These are phyloP conservation scores for Fomitiporia mediterranea DNA, from an alignment of 1,284 basidiomycete genomes.

Conservation along the genomic window DNA sequence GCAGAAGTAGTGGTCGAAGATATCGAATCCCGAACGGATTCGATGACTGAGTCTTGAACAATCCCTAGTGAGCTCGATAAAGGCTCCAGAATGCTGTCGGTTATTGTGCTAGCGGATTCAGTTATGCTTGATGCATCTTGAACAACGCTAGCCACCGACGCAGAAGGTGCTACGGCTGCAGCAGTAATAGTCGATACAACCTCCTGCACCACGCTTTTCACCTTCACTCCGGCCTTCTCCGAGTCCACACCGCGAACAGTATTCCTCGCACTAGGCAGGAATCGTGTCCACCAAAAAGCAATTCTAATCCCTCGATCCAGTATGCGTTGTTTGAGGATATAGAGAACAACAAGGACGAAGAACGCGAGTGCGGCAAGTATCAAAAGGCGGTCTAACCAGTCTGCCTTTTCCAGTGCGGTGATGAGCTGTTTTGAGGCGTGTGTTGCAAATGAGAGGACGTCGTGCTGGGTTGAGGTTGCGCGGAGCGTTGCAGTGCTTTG, in stretches of 20 bases:
- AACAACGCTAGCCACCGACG: not conserved
- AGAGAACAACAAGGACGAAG: conserved; percentile 80
- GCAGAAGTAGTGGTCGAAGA: too few species aligned
- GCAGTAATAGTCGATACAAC: not conserved
- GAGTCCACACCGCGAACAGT: not conserved
- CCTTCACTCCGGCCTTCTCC: not conserved
- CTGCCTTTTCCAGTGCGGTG: conserved; percentile 79
- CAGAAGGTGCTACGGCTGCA: too few species aligned
- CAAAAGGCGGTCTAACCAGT: conserved; percentile 87
- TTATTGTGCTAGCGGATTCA: too few species aligned
- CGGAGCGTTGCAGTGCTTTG: conserved; percentile 73
- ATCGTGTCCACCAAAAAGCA: conserved; percentile 77
- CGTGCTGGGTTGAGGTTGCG: conserved; percentile 75
- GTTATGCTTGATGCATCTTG: too few species aligned
- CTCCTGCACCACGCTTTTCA: not conserved
- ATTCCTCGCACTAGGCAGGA: conserved; percentile 41
- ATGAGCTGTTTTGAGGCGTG: conserved; percentile 78
- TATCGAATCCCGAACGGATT: too few species aligned
- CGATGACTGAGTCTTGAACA: too few species aligned
- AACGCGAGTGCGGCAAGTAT: conserved; percentile 75
- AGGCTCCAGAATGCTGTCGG: too few species aligned
- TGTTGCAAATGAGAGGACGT: conserved; percentile 70
- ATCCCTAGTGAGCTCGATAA: too few species aligned
- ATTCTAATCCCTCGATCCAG: conserved; percentile 67
- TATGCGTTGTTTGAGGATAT: conserved; percentile 82